These are phyloP conservation scores for Pythium phragmiticola DNA, from an alignment of 352 stramenopile species.

Conservation along the genomic window DNA sequence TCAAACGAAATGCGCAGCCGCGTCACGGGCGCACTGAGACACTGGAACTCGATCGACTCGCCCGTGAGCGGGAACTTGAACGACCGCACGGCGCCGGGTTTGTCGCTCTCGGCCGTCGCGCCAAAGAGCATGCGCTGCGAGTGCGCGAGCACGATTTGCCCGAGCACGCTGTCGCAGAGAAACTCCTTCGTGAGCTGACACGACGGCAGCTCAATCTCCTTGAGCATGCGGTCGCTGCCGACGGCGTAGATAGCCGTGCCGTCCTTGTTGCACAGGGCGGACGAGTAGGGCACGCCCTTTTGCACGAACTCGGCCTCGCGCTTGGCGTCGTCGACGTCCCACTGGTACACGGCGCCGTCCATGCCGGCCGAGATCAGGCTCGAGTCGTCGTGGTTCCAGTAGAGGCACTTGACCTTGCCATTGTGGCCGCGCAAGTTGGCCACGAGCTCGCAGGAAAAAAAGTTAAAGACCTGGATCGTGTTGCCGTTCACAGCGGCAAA, in stretches of 20 bases:
- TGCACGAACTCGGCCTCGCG: slow-evolving; percentile 88
- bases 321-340: slow-evolving; percentile 90
- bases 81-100: slow-evolving; percentile 52
- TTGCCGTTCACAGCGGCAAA: slow-evolving; percentile 90
- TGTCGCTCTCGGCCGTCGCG: slow-evolving; percentile 71
- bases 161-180: slow-evolving; percentile 73
- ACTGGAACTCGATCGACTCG: slow-evolving; percentile 84
- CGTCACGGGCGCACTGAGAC: slow-evolving; percentile 73
- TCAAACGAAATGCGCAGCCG: slow-evolving; percentile 79
- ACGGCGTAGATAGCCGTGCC: slow-evolving; percentile 85
- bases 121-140: slow-evolving; percentile 90
- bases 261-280: slow-evolving; percentile 82
- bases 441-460: slow-evolving; percentile 77
- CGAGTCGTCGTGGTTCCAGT: slow-evolving; percentile 75
- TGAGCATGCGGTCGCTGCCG: slow-evolving; percentile 86
- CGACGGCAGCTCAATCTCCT: slow-evolving; percentile 81
- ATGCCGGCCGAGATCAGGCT: slow-evolving; percentile 72
- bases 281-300: slow-evolving; percentile 91
- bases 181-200: slow-evolving; percentile 76
- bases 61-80: slow-evolving; percentile 92
- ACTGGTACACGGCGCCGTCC: slow-evolving; percentile 91
- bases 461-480: slow-evolving; percentile 82
- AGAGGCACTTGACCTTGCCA: slow-evolving; percentile 26
- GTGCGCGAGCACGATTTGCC: slow-evolving; percentile 83
- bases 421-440: slow-evolving; percentile 70